Evolutionary conservation across 352 stramenopile species (phyloP).

Genomic region (Phytopythium helicoides): DNA sequence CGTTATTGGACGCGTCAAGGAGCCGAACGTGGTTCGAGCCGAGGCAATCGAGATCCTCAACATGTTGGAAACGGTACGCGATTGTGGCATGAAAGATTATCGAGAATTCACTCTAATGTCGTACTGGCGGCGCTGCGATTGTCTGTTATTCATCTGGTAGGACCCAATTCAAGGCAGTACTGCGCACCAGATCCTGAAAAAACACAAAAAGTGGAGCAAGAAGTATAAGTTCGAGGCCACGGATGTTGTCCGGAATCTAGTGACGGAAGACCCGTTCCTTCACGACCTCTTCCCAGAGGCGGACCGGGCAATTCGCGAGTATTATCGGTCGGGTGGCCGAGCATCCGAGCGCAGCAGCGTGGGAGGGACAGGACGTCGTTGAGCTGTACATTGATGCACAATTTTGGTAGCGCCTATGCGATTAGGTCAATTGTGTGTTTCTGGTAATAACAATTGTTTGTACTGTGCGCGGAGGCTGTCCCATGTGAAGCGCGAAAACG

Average conservation of each 20-base stretch:
- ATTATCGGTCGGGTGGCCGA: conserved; percentile 8
- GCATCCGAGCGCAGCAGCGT: conserved; percentile 5
- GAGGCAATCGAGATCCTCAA: conserved; percentile 81
- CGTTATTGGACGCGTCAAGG: conserved; percentile 52
- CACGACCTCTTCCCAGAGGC: conserved; percentile 51
- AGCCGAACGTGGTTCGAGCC: conserved; percentile 56
- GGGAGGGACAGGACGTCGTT: not conserved
- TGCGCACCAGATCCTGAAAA: conserved; percentile 81
- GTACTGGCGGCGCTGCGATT: too few species aligned
- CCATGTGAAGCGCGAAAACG: conserved; percentile 35
- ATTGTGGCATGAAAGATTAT: too few species aligned
- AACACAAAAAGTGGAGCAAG: conserved; percentile 89
- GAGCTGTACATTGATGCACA: not conserved
- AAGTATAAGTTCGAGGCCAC: conserved; percentile 60
- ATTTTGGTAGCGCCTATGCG: not conserved
- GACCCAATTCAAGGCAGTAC: conserved; percentile 67
- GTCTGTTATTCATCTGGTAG: conserved; percentile 15
- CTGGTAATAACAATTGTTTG: conserved; percentile 13
- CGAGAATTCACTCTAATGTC: too few species aligned
- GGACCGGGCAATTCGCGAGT: conserved; percentile 58
- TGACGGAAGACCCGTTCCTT: conserved; percentile 73
- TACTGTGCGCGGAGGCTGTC: conserved; percentile 18
- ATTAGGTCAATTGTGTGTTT: not conserved
- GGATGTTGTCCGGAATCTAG: conserved; percentile 35
- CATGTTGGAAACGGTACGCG: conserved; percentile 63